Percentiles rank a stretch among this genome's conserved stretches.
These are phyloP conservation scores for Baeospora myosura DNA, from an alignment of 1,284 basidiomycete species.

Conservation along the genomic window DNA sequence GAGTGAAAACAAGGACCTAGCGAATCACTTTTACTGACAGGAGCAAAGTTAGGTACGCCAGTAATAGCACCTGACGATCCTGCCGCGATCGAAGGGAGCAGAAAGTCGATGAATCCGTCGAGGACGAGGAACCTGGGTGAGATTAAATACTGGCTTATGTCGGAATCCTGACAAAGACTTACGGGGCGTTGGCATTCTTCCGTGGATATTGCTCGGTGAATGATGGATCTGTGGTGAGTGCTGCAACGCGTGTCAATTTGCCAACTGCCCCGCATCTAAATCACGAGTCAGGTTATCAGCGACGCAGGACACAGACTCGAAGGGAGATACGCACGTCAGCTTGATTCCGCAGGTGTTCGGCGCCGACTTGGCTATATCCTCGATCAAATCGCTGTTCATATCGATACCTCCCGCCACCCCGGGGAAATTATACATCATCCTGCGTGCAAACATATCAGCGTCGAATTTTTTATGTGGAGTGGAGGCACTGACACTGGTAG, in stretches of 20 bases:
- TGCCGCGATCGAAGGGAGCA: conserved; percentile 8
- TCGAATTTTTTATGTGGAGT: background rate
- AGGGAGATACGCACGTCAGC: conserved; percentile 3
- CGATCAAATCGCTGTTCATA: conserved; percentile 11
- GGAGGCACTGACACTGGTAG: conserved; percentile 7
- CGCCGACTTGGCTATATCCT: conserved; percentile 9
- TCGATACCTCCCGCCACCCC: conserved; percentile 9
- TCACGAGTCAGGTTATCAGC: background rate
- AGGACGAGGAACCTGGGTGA: conserved; percentile 9
- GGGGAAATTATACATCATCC: conserved; percentile 12
- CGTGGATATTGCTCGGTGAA: conserved; percentile 7
- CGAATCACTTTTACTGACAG: background rate
- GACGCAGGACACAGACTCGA: background rate
- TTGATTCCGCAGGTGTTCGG: conserved; percentile 9
- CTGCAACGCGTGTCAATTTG: conserved; percentile 8
- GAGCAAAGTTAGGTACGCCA: conserved; percentile 9
- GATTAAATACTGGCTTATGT: conserved; percentile 1
- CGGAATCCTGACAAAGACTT: background rate
- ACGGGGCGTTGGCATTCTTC: conserved; percentile 7
- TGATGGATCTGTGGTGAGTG: conserved; percentile 1
- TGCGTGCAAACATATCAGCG: background rate
- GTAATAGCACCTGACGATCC: conserved; percentile 9
- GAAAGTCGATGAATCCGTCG: conserved; percentile 11
- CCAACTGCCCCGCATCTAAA: conserved; percentile 10
- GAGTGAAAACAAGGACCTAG: background rate